Evolutionary conservation across 345 rosid genomes (phyloP).

Genomic region (Clausena lansium): DNA sequence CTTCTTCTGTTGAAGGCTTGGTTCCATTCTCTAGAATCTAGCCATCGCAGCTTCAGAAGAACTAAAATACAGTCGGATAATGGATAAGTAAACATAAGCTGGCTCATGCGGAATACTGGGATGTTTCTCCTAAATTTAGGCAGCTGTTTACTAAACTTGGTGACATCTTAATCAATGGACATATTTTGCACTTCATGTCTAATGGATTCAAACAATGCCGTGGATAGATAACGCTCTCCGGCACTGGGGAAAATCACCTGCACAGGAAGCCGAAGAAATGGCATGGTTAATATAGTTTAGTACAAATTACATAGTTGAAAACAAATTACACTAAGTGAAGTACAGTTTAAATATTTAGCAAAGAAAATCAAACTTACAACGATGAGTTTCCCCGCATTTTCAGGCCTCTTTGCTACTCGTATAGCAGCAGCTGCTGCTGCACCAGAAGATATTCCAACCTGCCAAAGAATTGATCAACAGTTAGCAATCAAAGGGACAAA

Average conservation of each 20-base stretch:
- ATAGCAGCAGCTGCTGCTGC: constrained; percentile 59
- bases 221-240: constrained; percentile 78
- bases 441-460: constrained; percentile 66
- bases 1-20: background rate
- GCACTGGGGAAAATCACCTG: constrained; percentile 77
- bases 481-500: background rate
- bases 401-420: constrained; percentile 48
- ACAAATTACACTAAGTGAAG: background rate
- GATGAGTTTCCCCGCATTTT: constrained; percentile 51
- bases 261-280: background rate
- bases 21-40: background rate
- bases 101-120: background rate
- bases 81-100: background rate
- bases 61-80: too few relatives aligned
- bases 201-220: constrained; percentile 51
- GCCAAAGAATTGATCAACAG: background rate
- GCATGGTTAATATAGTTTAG: background rate
- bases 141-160: background rate
- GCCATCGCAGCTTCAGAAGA: background rate
- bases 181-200: constrained; percentile 52
- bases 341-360: background rate
- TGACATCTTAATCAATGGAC: constrained; percentile 31
- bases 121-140: background rate
- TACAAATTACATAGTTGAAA: background rate
- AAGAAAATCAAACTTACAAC: constrained; percentile 32